Evolutionary conservation across 2,329 filamentous ascomycete species (phyloP), one percentile per base, ranked within the genome.

Genomic region (Ascochyta rabiei): DNA sequence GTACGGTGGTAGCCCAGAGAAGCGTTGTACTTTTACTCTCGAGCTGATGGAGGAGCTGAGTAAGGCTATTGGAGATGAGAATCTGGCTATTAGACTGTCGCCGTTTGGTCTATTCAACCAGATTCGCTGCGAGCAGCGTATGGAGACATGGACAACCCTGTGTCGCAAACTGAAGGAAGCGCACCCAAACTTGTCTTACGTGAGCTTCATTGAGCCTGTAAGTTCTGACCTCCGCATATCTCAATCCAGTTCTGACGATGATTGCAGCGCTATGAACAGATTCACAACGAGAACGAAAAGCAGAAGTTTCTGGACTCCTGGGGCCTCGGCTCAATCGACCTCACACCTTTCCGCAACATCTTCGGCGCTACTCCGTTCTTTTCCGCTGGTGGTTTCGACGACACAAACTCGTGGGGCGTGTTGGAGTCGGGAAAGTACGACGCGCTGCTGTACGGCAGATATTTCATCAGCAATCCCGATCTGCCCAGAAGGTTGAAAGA

Each of bases 141-240:
- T 84, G 19, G 81, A 84, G 66, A 84, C 81, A 0, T 85, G 81
- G 80, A 74, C 75, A 2, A 70, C 79, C 56, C 71, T 85, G 6
- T 84, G 80, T 56, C 71, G 72, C 35, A 73, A 80, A 54, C 62
- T 85, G 56, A 84, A 84, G 66, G 63, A 56, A 23, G 62, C 67
- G 5, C 70, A 76, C 9, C 79, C 79, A 0, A 60, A 67, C 4
- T 65, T 84, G n/a, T 79, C 79, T 2, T 85, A 85, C 57, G 79
- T 85, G 15, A 81, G 79, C 70, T 82, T 85, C 39, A 75, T 85
- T 42, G 83, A 85, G 67, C 82, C 82, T 33, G 66, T 68, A 37
- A 63, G 64, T 59, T 1, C 2, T 5, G 12, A 10, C 5, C 12
- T n/a, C 5, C 7, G 3, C 8, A 33, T 4, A 1, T n/a, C 4